These are phyloP conservation scores for Phellinidium pouzarii DNA, from an alignment of 1,284 basidiomycete species.

Conservation along the genomic window DNA sequence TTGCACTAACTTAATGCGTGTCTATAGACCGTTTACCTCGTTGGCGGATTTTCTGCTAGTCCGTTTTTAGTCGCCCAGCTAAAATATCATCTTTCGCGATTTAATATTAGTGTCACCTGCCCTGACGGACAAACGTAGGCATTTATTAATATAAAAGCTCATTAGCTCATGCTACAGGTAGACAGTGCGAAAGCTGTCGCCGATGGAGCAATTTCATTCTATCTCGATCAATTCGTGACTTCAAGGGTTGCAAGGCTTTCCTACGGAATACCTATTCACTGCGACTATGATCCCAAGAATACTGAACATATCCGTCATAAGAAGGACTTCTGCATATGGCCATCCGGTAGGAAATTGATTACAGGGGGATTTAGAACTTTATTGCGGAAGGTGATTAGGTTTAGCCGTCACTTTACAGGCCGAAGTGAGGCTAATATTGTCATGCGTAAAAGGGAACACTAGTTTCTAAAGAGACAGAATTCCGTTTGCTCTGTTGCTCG, in stretches of 20 bases:
- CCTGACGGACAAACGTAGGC: slow-evolving; percentile 71
- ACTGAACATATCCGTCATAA: slow-evolving; percentile 52
- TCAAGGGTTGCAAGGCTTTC: slow-evolving; percentile 69
- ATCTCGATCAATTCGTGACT: slow-evolving; percentile 72
- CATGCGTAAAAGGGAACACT: neutral
- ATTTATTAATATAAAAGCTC: neutral
- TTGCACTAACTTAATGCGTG: neutral
- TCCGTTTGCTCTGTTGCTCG: too few species aligned
- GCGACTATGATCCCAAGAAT: slow-evolving; percentile 55
- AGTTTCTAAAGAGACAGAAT: slow-evolving; percentile 3
- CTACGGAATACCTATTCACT: slow-evolving; percentile 73
- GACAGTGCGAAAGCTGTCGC: slow-evolving; percentile 73
- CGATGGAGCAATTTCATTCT: slow-evolving; percentile 73
- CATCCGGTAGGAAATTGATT: neutral
- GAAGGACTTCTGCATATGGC: neutral
- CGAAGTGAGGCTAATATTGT: too few species aligned
- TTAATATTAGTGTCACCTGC: slow-evolving; percentile 55
- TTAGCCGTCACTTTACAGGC: neutral
- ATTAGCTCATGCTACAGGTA: neutral
- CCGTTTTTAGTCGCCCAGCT: slow-evolving; percentile 72
- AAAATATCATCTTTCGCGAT: slow-evolving; percentile 52
- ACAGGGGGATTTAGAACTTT: neutral
- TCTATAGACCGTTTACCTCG: slow-evolving; percentile 61
- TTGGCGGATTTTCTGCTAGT: slow-evolving; percentile 74
- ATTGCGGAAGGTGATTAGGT: neutral